A percentile compares a stretch with the other conserved stretches of the same genome.
Evolutionary conservation across 768 basidiomycete genomes (phyloP).

Genomic region (Calvatia gigantea): DNA sequence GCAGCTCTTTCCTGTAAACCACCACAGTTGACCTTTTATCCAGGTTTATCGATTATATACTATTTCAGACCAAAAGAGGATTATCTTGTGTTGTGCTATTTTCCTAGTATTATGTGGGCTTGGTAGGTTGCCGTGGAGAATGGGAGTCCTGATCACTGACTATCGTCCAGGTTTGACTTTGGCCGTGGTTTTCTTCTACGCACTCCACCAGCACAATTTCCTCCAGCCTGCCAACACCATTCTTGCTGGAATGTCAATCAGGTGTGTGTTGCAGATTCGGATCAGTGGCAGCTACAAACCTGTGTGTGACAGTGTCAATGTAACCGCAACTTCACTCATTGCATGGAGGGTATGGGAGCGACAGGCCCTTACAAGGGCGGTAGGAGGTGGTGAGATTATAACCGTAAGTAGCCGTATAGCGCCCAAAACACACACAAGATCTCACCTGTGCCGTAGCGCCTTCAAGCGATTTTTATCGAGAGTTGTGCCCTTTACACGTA

Average conservation of each 20-base stretch:
- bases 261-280: background rate
- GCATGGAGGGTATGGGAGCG: background rate
- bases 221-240: background rate
- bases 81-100: background rate
- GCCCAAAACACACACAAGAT: too few species aligned
- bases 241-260: background rate
- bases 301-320: background rate
- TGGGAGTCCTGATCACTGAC: background rate
- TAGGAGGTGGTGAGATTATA: background rate
- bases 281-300: background rate
- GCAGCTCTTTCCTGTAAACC: too few species aligned
- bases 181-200: background rate
- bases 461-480: background rate
- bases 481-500: slow-evolving; percentile 1
- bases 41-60: slow-evolving; percentile 2
- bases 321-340: background rate
- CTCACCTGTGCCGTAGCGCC: background rate
- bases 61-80: background rate
- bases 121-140: background rate
- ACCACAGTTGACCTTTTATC: too few species aligned
- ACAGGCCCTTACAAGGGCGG: background rate
- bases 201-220: background rate
- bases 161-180: background rate
- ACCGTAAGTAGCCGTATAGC: background rate
- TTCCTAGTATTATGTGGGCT: background rate